Base-by-base conservation (phyloP, 2,329 filamentous ascomycete species). In the Aureobasidium sp. region DNA sequence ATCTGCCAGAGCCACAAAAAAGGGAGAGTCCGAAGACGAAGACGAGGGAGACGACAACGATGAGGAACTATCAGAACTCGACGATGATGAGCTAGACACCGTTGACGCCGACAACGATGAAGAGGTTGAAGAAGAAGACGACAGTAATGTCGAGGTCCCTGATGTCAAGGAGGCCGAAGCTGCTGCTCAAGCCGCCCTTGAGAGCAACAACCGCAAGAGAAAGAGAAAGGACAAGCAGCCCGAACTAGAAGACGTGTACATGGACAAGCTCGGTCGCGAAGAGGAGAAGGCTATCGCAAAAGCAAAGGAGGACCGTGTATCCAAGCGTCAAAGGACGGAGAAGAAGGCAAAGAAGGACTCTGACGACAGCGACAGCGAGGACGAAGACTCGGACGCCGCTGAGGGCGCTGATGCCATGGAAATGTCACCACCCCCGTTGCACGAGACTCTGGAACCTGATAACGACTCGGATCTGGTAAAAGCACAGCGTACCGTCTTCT, bases 401-500 rank as follows among this genome's bases (percentile, higher is more conserved):
- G 66, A 75, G 9, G 78, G 80, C 3, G 64, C 61, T 14, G 78
- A 80, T 4, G 65, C 70, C 22, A 75, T 82, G 44, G 56, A 54
- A 29, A 50, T 62, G 40, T 85, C 88, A 68, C 85, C 86, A 70
- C 84, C 81, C 11, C 78, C 78, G 5, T 72, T 77, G 76, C 72
- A 81, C 77, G 75, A 85, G 80, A 73, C 77, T 68, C 50, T 77
- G 67, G 63, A 76, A 63, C 67, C 69, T 15, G 70, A 71, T 44
- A 75, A 74, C 57, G 72, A 73, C 57, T 75, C 77, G 24, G 89
- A 95, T 66, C 69, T 95, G 2, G 90, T 95, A 62, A 96, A 96
- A 77, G 89, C 93, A 9, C 84, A 84, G 62, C 88, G 94, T 62
- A 99, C 94, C 7, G 85, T 97, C 45, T 99, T 97, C 76, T 79